Evolutionary conservation across 2,329 filamentous ascomycete species (phyloP), one percentile per base, ranked within the genome.

Genomic region (Aspergillus ochraceus): DNA sequence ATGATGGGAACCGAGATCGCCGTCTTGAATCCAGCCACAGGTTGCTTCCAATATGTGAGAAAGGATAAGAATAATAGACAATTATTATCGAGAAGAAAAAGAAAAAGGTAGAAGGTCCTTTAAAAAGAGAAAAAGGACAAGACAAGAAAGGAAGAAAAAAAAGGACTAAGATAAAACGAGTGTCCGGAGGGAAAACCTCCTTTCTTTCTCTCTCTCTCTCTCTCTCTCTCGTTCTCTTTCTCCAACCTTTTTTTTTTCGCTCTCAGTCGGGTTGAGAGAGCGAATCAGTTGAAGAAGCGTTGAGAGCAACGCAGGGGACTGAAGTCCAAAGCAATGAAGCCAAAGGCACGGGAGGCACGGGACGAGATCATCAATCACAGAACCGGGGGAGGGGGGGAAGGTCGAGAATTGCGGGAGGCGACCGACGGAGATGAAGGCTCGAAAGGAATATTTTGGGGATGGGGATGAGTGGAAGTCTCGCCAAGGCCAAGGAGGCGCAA

Each of bases 141-240:
- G 64, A 59, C 60, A 67, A 67, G 61, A 60, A 55, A 64, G 52
- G 63, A 67, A 58, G 60, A 66, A 64, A 66, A 64, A 66, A 55
- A 66, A 71, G 55, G 57, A 68, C 54, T 66, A 61, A 59, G 60
- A 58, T 68, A 62, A 29, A 77, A 77, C 73, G 75, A 78, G 71
- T 69, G 75, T 70, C 74, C 71, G 74, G 75, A 76, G 74, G 54
- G 72, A 71, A 74, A 70, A 70, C 74, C 75, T 76, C 76, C 75
- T 76, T 73, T 76, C 60, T 69, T 64, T 68, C 68, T 68, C 69
- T 63, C 29, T 32, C 29, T 32, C 29, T 32, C 30, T 39, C 36
- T 42, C 36, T 42, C 36, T 68, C 69, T 63, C 29, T 32, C 29
- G 3, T 4, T 32, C 30, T 39, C 36, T 42, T 17, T 42, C 36